Base-by-base conservation (phyloP, 768 basidiomycete genomes). In the Cantharellus cinnabarinus region DNA sequence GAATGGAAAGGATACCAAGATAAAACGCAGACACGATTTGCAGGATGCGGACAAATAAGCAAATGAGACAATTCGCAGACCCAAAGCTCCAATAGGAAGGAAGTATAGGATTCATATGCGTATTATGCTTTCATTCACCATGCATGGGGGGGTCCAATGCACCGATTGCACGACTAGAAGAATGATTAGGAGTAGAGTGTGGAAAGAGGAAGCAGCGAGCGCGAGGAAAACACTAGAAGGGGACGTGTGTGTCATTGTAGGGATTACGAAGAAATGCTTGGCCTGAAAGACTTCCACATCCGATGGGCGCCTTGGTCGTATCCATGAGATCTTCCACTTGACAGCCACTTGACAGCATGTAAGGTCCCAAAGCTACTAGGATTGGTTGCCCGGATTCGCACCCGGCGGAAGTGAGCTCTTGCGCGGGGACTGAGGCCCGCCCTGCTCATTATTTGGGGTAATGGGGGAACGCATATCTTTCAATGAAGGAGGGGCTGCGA, bases 191-290 rank as follows among this genome's bases (percentile, higher is more conserved):
- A 29, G 20, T 29, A 29, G 20, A 29, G 20, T 29, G 20, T 29
- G 20, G 20, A 29, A 29, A 29, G 20, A 29, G 20, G 20, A 29
- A 29, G 20, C 20, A 29, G 20, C 20, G 44, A 48, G 29, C 10
- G 44, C 44, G 44, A 48, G 44, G 44, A 48, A 48, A 29, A 29
- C 10, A 29, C 10, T 48, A 48, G 44, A 48, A 48, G 44, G 44
- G 44, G 20, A 29, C 20, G 20, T 29, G 20, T 29, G 20, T 29
- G 20, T 29, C 20, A 29, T 29, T 29, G 20, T 29, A 29, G 20
- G 20, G 20, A 29, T 29, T 29, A 74, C 72, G 61, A 75, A 64
- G 51, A 80, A 79, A 67, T 78, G 77, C 70, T 84, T 82, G 66
- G 77, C 82, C 59, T 71, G 69, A 29, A 29, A 29, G 20, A 29